These are phyloP conservation scores for Chaetoceros muelleri DNA, from an alignment of 108 stramenopile species.

Conservation along the genomic window DNA sequence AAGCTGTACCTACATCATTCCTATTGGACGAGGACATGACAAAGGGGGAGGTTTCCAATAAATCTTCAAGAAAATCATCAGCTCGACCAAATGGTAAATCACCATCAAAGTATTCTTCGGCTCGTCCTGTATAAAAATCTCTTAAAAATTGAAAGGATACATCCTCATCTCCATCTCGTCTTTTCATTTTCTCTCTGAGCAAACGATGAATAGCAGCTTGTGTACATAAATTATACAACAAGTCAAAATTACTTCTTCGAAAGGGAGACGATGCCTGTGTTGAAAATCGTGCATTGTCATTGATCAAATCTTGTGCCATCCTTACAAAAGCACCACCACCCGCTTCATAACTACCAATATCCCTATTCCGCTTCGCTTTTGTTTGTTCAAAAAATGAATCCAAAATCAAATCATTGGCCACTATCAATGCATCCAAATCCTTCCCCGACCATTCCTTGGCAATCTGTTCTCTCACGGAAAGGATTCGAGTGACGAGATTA, in stretches of 20 bases:
- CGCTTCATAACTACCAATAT: neutral
- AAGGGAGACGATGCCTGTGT: conserved; percentile 35
- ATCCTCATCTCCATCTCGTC: conserved; percentile 12
- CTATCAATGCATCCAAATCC: conserved; percentile 41
- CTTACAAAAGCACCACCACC: conserved; percentile 32
- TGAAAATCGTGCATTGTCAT: conserved; percentile 23
- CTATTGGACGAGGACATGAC: conserved; percentile 18
- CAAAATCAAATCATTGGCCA: conserved; percentile 41
- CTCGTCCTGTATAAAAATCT: conserved; percentile 39
- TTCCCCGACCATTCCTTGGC: conserved; percentile 38
- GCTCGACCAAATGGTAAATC: conserved; percentile 47
- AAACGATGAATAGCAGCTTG: conserved; percentile 49
- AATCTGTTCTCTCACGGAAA: conserved; percentile 46
- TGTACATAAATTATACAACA: conserved; percentile 54
- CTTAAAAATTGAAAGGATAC: conserved; percentile 30
- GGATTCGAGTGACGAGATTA: conserved; percentile 32
- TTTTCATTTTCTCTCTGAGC: conserved; percentile 16
- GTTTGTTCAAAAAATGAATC: conserved; percentile 36
- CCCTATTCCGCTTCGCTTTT: conserved; percentile 13
- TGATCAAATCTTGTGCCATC: conserved; percentile 31
- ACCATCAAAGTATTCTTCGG: conserved; percentile 52
- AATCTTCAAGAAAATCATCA: conserved; percentile 74
- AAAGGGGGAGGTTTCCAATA: conserved; percentile 49
- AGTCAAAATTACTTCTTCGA: conserved; percentile 55
- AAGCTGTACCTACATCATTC: too few species aligned